Percentiles rank a stretch among this genome's conserved stretches.
Conservation (phyloP, 106 monocot species). For the Alisma plantagoaquatica region DNA sequence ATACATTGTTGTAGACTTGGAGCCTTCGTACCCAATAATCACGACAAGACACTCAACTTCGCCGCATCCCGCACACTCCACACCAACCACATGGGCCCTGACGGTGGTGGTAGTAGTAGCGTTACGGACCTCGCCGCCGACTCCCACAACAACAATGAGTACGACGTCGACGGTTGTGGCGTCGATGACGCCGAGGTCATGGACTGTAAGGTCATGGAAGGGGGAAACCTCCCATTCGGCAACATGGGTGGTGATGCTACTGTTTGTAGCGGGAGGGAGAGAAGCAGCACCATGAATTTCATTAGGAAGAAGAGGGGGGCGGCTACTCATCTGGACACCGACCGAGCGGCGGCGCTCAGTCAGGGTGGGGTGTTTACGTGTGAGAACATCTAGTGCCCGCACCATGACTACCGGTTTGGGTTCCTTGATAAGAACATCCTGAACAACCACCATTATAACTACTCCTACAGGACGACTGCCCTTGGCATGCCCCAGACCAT, state of each 20-base stretch:
- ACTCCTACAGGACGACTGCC: slow-evolving; percentile 22
- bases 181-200: slow-evolving; percentile 21
- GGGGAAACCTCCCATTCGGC: slow-evolving; percentile 5
- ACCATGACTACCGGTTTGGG: slow-evolving; percentile 28
- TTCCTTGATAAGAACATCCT: slow-evolving; percentile 35
- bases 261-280: slow-evolving; percentile 8
- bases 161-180: slow-evolving; percentile 52
- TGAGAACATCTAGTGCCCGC: slow-evolving; percentile 36
- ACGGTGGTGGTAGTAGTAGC: slow-evolving; percentile 5
- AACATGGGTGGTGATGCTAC: no score
- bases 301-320: slow-evolving; percentile 31
- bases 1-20: no score
- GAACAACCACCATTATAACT: slow-evolving; percentile 20
- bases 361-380: slow-evolving; percentile 28
- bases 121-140: not conserved
- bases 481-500: slow-evolving; percentile 12
- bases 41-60: slow-evolving; percentile 7
- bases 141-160: slow-evolving; percentile 39
- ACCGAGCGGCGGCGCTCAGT: slow-evolving; percentile 12
- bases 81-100: not conserved
- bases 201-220: slow-evolving; percentile 2
- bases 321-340: slow-evolving; percentile 14
- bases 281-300: slow-evolving; percentile 19
- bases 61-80: not conserved
- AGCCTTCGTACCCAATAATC: no score